Evolutionary conservation across 306 rosid genomes (phyloP), one percentile per base, ranked within the genome.

Genomic region (Senna tora): DNA sequence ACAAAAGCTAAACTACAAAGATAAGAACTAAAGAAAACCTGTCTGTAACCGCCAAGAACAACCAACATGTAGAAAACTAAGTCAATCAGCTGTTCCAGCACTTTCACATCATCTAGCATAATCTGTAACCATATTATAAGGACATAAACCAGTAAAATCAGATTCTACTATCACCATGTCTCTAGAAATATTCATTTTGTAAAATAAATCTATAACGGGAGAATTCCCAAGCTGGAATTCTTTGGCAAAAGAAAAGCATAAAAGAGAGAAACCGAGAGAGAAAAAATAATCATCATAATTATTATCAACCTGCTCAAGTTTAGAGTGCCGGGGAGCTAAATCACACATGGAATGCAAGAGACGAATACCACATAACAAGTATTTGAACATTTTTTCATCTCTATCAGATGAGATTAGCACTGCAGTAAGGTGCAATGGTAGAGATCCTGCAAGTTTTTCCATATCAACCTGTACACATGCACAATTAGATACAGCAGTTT

Each of bases 341-440:
- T 93, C 98, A 71, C 88, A 93, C 77, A 89, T 81, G 83, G 98
- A 86, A 79, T 93, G 96, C 85, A 93, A 79, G 45, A 93, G 90
- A 59, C 97, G 91, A 75, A 87, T 76, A 34, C 97, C 97, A 76
- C 88, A 72, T 69, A 87, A 74, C 75, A 91, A 80, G 89, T 91
- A 89, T 75, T 71, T 91, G 79, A 78, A 84, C 71, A 68, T 28
- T 34, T 81, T 81, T 74, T 86, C 98, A 65, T 86, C 82, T 79
- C 79, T 84, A 22, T 83, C 77, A 59, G 92, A 59, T 58, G 94
- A 78, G 57, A 89, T 81, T 46, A 91, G 78, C 67, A 80, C 75
- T 46, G 87, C 78, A 84, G 74, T 78, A 71, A 93, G 96, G 85
- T 93, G 97, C 79, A 86, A 75, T 9, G 98, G 91, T 79, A 93